Conservation (phyloP, 1,284 basidiomycete species). For the Ganoderma resinaceum region DNA sequence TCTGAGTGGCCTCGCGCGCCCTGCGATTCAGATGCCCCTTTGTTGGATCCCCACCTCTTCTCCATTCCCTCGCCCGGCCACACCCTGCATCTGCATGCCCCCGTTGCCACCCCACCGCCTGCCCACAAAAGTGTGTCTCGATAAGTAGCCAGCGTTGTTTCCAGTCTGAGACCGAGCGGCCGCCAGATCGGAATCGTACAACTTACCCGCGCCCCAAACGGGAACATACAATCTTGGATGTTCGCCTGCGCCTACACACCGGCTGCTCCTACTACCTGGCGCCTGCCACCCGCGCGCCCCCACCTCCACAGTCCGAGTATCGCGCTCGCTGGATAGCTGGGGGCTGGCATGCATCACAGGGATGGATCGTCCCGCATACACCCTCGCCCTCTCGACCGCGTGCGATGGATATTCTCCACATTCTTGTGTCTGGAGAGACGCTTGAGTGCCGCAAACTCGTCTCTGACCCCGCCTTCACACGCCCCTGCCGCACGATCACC, state of each 20-base stretch:
- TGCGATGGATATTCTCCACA: background rate
- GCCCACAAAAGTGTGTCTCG: background rate
- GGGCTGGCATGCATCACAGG: background rate
- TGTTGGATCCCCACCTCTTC: conserved; percentile 3
- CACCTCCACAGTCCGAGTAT: background rate
- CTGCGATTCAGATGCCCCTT: conserved; percentile 8
- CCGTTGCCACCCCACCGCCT: background rate
- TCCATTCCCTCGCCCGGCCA: conserved; percentile 5
- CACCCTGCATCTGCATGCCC: conserved; percentile 2
- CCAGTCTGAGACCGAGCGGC: conserved; percentile 14
- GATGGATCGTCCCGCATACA: conserved; percentile 22
- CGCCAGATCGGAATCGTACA: conserved; percentile 1
- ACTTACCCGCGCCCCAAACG: background rate
- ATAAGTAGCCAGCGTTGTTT: conserved; percentile 11
- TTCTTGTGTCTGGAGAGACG: background rate
- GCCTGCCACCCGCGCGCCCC: background rate
- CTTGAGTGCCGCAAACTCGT: background rate
- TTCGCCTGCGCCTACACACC: background rate
- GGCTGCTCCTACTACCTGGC: background rate
- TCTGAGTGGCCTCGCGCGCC: conserved; percentile 11
- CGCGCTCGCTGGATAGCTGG: no score
- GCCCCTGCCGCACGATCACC: conserved; percentile 29
- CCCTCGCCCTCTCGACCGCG: conserved; percentile 13
- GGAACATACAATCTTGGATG: background rate
- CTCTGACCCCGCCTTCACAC: conserved; percentile 22